Percentiles rank a stretch among this genome's conserved stretches.
These are phyloP conservation scores for Backusella morwellensis DNA, from an alignment of 192 early-diverging fungal species.

Conservation along the genomic window DNA sequence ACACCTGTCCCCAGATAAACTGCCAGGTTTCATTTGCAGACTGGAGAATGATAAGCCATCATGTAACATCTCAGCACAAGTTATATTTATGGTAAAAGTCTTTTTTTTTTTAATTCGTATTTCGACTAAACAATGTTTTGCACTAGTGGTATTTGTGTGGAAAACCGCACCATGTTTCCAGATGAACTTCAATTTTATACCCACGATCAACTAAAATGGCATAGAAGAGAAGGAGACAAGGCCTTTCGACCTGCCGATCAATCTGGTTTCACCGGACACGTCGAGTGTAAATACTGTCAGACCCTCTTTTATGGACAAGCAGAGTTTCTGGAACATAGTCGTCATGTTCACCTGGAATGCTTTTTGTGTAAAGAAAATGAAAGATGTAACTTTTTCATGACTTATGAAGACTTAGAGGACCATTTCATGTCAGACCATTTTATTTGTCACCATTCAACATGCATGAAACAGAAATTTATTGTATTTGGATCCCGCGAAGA, in stretches of 20 bases:
- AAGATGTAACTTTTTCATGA: neutral
- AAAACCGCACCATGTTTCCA: neutral
- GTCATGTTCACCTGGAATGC: neutral
- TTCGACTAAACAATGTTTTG: neutral
- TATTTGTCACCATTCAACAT: neutral
- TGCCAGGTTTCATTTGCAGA: neutral
- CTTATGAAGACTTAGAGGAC: neutral
- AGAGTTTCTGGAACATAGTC: neutral
- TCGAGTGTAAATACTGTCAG: neutral
- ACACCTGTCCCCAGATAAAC: neutral
- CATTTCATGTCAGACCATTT: neutral
- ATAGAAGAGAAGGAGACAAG: neutral
- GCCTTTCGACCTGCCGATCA: neutral
- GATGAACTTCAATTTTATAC: neutral
- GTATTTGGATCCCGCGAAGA: neutral
- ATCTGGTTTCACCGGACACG: neutral
- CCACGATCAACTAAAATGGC: neutral
- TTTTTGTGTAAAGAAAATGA: neutral
- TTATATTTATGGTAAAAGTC: neutral
- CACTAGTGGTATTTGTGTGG: neutral
- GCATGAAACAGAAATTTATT: neutral
- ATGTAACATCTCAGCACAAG: neutral
- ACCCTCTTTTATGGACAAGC: neutral
- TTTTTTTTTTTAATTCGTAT: neutral
- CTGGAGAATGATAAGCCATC: neutral